Base-by-base conservation (phyloP, 257 asterid genomes). In the Coffea canephora region DNA sequence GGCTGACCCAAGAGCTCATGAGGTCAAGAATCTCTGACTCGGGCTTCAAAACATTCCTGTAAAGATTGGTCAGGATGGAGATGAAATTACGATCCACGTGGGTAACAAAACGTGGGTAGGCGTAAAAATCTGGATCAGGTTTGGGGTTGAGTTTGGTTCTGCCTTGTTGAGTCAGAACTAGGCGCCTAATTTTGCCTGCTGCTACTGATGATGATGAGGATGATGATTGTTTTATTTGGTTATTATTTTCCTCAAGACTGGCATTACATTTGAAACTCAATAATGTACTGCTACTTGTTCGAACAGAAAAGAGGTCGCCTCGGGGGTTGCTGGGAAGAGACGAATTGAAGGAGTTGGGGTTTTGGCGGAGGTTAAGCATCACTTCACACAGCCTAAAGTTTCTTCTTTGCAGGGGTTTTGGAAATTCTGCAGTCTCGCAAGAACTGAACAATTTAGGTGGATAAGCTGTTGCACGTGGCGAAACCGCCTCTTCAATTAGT, bases 1-100 rank as follows among this genome's bases (percentile, higher is more conserved):
- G 97, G 79, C 98, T 94, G 5, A 94, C 85, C 98, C 97, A 94
- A 0, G 97, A 94, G 71, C 98, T 92, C 96, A 92, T 92, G 13
- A 94, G 79, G 71, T 94, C 96, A 16, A 94, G 94, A 78, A 92
- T 86, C 74, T 94, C 97, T 87, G 78, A 83, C 7, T 92, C 96
- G 0, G 96, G 90, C n/a, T 89, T 85, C 80, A 92, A 76, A 18
- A 74, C 71, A 74, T 89, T 79, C 73, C 89, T 77, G 81, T 92
- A 94, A 13, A 91, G 86, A 82, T 84, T 72, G 0, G 86, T 91
- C 59, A 94, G 77, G 0, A 73, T 85, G 21, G 91, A 84, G 71
- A 94, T 90, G 89, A 94, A 94, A 34, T 73, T 78, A 65, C 84
- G 83, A 45, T 94, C 96, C 0, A 94, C 97, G 25, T 94, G 98